These are phyloP conservation scores for Annona squamosa DNA, from an alignment of 164 flowering plant species.

Conservation along the genomic window DNA sequence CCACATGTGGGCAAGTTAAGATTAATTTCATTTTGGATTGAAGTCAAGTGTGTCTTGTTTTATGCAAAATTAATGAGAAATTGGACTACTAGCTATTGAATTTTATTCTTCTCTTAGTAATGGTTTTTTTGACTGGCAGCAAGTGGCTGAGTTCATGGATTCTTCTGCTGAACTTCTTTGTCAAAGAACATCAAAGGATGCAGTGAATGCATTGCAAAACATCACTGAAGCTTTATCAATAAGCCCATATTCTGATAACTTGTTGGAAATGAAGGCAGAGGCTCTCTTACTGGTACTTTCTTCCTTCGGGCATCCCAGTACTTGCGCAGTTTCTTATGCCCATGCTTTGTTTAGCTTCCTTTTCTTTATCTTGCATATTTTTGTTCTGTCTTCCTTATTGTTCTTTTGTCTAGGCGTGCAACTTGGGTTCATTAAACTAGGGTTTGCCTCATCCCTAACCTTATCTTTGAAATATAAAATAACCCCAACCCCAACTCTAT, in stretches of 20 bases:
- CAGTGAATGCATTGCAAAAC: constrained; percentile 39
- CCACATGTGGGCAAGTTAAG: neutral
- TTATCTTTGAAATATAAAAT: no score
- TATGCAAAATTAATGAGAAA: neutral
- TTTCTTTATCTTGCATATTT: no score
- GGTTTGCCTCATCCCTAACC: no score
- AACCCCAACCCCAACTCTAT: no score
- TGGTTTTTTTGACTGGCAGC: constrained; percentile 40
- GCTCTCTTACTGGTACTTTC: constrained; percentile 61
- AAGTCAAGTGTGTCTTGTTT: neutral
- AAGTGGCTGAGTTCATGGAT: constrained; percentile 37
- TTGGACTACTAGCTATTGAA: neutral
- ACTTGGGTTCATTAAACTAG: no score
- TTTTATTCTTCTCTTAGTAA: neutral
- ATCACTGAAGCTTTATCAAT: constrained; percentile 53
- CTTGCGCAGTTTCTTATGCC: neutral
- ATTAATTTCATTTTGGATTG: neutral
- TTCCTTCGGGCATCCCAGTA: constrained; percentile 2
- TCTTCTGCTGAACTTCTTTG: constrained; percentile 48
- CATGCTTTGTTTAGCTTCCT: no score
- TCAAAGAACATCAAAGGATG: constrained; percentile 39
- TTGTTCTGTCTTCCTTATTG: no score
- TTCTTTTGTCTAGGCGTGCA: no score
- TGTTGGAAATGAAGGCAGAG: constrained; percentile 79
- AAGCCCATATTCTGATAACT: constrained; percentile 61